phyloP scores from a whole-genome alignment of 179 eudicot species.

The Dionaea muscipula region DNA sequence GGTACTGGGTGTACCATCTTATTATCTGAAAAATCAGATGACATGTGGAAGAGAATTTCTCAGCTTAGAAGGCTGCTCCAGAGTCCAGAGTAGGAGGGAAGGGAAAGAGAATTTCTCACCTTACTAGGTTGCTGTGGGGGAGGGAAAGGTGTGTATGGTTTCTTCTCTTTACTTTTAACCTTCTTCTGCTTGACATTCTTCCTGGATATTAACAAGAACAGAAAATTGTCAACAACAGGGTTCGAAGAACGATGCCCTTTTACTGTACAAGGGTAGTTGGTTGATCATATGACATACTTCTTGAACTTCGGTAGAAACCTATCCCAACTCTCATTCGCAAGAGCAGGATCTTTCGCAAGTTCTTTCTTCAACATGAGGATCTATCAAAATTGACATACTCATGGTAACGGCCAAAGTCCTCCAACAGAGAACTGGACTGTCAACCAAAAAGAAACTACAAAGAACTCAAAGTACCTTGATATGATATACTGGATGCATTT shows the following conservation, averaged over 20 bases:
- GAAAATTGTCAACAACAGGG: neutral
- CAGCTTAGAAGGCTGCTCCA: too few species aligned
- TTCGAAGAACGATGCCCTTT: neutral
- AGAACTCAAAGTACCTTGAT: constrained; percentile 36
- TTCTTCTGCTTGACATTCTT: constrained; percentile 90
- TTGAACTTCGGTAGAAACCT: constrained; percentile 82
- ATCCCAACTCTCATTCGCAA: constrained; percentile 91
- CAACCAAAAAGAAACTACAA: neutral
- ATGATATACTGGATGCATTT: constrained; percentile 72
- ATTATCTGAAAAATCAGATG: too few species aligned
- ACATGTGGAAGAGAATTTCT: too few species aligned
- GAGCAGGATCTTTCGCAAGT: constrained; percentile 79
- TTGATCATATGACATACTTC: constrained; percentile 33
- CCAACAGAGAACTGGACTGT: neutral
- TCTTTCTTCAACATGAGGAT: constrained; percentile 77
- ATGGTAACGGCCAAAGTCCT: neutral
- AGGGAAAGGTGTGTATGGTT: constrained; percentile 86
- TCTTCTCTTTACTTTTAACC: constrained; percentile 68
- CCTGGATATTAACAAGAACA: constrained; percentile 28
- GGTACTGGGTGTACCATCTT: too few species aligned
- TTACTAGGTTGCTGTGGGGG: constrained; percentile 87
- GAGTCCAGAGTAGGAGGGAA: too few species aligned
- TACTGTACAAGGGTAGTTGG: neutral
- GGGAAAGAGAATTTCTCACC: constrained; percentile 29
- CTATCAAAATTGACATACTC: constrained; percentile 27